These are phyloP conservation scores for Golubevia sp. DNA, from an alignment of 1,284 basidiomycete species.

Conservation along the genomic window DNA sequence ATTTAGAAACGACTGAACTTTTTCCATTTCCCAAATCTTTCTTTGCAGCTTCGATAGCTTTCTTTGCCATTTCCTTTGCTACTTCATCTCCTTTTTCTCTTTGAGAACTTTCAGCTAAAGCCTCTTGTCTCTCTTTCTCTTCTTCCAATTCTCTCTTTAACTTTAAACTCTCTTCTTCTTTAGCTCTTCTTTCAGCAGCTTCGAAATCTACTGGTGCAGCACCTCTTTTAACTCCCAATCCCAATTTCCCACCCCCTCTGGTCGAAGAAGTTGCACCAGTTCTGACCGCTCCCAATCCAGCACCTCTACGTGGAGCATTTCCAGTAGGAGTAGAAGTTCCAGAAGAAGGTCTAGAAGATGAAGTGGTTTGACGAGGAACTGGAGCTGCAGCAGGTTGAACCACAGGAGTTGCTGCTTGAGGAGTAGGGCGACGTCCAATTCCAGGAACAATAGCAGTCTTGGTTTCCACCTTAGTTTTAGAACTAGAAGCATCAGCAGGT, in stretches of 20 bases:
- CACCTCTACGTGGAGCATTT: slow-evolving; percentile 1
- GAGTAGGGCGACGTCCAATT: slow-evolving; percentile 9
- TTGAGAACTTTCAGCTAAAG: slow-evolving; percentile 20
- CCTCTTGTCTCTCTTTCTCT: slow-evolving; percentile 25
- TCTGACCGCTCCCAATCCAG: slow-evolving; percentile 18
- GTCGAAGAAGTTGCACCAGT: slow-evolving; percentile 16
- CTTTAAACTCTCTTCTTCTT: slow-evolving; percentile 39
- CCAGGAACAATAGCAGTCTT: slow-evolving; percentile 7
- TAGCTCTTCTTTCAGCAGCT: slow-evolving; percentile 50
- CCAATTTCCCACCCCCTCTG: slow-evolving; percentile 34
- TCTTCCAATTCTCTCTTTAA: slow-evolving; percentile 23
- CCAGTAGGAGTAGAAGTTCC: not conserved
- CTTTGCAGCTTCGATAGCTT: slow-evolving; percentile 19
- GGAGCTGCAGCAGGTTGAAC: slow-evolving; percentile 23
- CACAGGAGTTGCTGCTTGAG: not conserved
- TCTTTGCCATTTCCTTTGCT: slow-evolving; percentile 35
- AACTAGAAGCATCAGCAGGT: slow-evolving; percentile 8
- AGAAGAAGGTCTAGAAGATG: slow-evolving; percentile 11
- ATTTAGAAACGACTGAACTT: slow-evolving; percentile 2
- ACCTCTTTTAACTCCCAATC: slow-evolving; percentile 46
- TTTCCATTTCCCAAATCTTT: not conserved
- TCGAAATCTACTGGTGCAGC: slow-evolving; percentile 49
- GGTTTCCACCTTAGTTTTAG: slow-evolving; percentile 16
- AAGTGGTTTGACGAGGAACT: slow-evolving; percentile 23
- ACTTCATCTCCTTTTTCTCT: slow-evolving; percentile 26